Evolutionary conservation across 2,329 filamentous ascomycete genomes (phyloP).

Genomic region (Botrytis hyacinthi): DNA sequence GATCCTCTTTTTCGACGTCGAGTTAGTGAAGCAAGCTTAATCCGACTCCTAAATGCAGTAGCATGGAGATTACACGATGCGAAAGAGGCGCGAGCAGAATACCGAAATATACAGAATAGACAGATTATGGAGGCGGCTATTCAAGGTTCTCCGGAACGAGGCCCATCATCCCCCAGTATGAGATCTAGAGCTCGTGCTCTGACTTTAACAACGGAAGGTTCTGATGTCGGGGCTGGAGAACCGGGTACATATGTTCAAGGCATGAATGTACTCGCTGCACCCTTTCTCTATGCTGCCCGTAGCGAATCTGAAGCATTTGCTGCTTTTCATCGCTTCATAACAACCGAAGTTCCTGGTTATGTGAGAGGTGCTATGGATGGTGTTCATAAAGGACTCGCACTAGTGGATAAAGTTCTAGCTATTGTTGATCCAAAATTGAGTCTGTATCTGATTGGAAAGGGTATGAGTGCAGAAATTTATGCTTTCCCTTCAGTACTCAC

Average conservation of each 20-base stretch:
- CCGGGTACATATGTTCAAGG: constrained; percentile 93
- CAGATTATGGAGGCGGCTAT: constrained; percentile 29
- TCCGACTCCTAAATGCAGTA: constrained; percentile 89
- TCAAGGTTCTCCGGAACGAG: constrained; percentile 36
- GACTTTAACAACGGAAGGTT: constrained; percentile 61
- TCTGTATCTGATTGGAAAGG: constrained; percentile 78
- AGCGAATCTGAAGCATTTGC: constrained; percentile 95
- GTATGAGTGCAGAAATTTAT: constrained; percentile 89
- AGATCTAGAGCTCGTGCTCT: constrained; percentile 52
- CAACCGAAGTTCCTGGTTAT: constrained; percentile 85
- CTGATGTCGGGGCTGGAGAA: constrained; percentile 59
- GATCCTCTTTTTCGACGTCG: constrained; percentile 95
- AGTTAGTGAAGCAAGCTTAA: constrained; percentile 92
- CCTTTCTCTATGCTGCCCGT: constrained; percentile 89
- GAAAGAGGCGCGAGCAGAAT: constrained; percentile 44
- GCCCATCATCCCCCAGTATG: constrained; percentile 33
- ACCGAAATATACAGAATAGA: constrained; percentile 23
- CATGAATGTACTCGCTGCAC: constrained; percentile 97
- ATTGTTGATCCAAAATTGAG: constrained; percentile 89
- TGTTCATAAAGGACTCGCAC: constrained; percentile 83
- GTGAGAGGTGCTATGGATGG: constrained; percentile 96
- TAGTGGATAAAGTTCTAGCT: constrained; percentile 88
- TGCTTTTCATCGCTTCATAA: constrained; percentile 84
- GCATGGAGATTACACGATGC: constrained; percentile 91
- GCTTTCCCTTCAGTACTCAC: constrained; percentile 95